phyloP scores from a whole-genome alignment of 768 basidiomycete genomes.

The Artomyces pyxidatus region DNA sequence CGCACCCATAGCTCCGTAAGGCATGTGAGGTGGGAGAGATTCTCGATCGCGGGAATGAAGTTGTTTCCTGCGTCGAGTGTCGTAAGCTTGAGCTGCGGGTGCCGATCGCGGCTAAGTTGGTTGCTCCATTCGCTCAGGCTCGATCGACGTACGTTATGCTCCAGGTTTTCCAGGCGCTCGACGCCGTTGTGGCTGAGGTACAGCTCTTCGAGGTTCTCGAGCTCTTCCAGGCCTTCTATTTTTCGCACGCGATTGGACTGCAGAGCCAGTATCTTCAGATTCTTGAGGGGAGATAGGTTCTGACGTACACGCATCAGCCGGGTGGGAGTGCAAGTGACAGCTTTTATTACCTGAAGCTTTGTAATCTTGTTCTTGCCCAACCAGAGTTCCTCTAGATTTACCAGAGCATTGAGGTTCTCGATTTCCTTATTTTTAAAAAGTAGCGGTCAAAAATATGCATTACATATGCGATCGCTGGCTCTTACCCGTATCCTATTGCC shows the following conservation, averaged over 20 bases:
- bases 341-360: conserved; percentile 84
- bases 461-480: conserved; percentile 4
- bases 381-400: conserved; percentile 89
- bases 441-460: conserved; percentile 4
- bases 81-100: conserved; percentile 49
- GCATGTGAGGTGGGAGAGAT: conserved; percentile 62
- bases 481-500: conserved; percentile 87
- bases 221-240: conserved; percentile 69
- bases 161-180: conserved; percentile 73
- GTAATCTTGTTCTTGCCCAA: conserved; percentile 96
- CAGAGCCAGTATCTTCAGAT: conserved; percentile 78
- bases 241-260: conserved; percentile 92
- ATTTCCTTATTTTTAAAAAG: conserved; percentile 52
- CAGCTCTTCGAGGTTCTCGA: conserved; percentile 75
- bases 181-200: conserved; percentile 95
- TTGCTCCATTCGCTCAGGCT: neutral
- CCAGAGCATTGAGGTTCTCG: conserved; percentile 72
- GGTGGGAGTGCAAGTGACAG: too few relatives aligned
- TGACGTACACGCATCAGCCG: too few relatives aligned
- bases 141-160: conserved; percentile 56
- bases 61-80: conserved; percentile 89
- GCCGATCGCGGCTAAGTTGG: neutral
- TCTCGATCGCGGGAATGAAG: conserved; percentile 71
- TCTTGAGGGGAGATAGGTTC: conserved; percentile 64
- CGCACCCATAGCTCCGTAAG: conserved; percentile 95